These are phyloP conservation scores for Monilinia fructicola DNA, from an alignment of 2,329 filamentous ascomycete species.

Conservation along the genomic window DNA sequence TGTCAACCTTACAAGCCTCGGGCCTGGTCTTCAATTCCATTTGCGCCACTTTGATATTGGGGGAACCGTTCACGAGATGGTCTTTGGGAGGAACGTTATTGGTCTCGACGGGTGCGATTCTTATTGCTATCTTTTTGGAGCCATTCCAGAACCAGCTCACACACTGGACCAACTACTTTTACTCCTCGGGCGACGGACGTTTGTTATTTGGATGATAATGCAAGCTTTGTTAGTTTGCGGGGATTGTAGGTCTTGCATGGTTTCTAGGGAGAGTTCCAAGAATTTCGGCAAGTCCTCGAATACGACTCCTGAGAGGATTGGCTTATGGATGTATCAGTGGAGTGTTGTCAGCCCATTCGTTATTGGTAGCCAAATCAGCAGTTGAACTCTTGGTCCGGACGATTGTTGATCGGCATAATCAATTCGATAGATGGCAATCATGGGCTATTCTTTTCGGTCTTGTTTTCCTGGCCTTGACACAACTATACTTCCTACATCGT, in stretches of 20 bases:
- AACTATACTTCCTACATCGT: conserved; percentile 92
- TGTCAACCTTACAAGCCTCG: conserved; percentile 93
- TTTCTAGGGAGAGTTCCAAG: conserved; percentile 53
- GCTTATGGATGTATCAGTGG: conserved; percentile 88
- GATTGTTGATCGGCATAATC: conserved; percentile 79
- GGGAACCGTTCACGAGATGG: conserved; percentile 91
- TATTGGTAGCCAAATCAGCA: conserved; percentile 92
- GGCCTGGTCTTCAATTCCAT: conserved; percentile 98
- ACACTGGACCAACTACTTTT: conserved; percentile 76
- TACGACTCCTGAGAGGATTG: conserved; percentile 77
- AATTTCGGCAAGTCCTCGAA: conserved; percentile 60
- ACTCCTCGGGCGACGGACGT: conserved; percentile 70
- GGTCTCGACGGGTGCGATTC: conserved; percentile 80
- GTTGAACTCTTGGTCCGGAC: conserved; percentile 91
- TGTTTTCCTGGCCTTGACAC: conserved; percentile 76
- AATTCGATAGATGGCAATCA: conserved; percentile 93
- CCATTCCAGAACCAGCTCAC: conserved; percentile 90
- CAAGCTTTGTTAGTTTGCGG: conserved; percentile 74
- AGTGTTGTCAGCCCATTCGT: conserved; percentile 87
- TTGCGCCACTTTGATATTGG: conserved; percentile 88
- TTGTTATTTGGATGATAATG: conserved; percentile 84
- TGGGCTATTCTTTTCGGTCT: conserved; percentile 87
- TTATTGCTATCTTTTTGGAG: conserved; percentile 97
- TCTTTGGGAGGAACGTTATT: conserved; percentile 88
- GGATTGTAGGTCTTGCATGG: conserved; percentile 64